phyloP scores from a whole-genome alignment of 2,329 filamentous ascomycete species.

The Pestalotiopsis sp. region DNA sequence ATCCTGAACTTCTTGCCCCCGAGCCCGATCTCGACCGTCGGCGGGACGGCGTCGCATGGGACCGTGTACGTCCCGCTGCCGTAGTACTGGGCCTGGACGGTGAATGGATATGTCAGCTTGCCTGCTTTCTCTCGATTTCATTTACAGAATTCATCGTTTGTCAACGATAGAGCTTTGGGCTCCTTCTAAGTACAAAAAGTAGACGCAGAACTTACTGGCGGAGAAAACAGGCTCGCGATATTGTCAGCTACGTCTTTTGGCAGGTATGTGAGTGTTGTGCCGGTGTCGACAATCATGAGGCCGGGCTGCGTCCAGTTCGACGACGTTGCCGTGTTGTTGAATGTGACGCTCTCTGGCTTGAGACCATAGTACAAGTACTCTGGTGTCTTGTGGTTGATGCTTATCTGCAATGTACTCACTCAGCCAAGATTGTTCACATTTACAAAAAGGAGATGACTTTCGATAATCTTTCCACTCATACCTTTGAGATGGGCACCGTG shows the following conservation, averaged over 20 bases:
- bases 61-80: conserved; percentile 25
- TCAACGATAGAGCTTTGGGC: background rate
- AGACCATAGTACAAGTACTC: conserved; percentile 33
- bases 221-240: conserved; percentile 31
- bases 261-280: conserved; percentile 33
- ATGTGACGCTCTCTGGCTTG: conserved; percentile 19
- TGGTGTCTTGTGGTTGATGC: background rate
- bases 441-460: too few relatives aligned
- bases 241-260: conserved; percentile 27
- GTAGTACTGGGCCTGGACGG: conserved; percentile 11
- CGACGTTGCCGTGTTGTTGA: conserved; percentile 19
- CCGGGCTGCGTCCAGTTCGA: conserved; percentile 21
- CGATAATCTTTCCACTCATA: conserved; percentile 8
- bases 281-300: conserved; percentile 32
- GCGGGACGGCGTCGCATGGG: conserved; percentile 29
- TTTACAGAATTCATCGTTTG: background rate
- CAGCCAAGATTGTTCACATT: too few relatives aligned
- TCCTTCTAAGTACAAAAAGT: background rate
- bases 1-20: conserved; percentile 30
- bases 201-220: conserved; percentile 16
- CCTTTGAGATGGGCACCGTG: conserved; percentile 28
- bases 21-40: conserved; percentile 29
- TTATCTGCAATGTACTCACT: background rate
- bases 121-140: background rate
- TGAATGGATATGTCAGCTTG: background rate